Conservation (phyloP, 805 yeast genomes). For the Vanderwaltozyma polyspora region DNA sequence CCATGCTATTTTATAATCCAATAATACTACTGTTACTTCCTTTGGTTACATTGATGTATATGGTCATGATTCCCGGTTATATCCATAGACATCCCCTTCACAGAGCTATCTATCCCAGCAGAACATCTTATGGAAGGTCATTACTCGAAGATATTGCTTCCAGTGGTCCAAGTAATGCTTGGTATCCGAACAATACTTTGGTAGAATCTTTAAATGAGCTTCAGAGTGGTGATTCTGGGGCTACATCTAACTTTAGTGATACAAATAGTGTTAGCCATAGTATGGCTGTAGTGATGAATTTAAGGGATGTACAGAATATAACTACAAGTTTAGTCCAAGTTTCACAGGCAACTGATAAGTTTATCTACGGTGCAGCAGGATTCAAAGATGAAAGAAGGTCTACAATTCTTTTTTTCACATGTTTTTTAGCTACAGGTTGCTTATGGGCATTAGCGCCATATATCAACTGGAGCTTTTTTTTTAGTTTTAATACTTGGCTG, state of each 20-base stretch:
- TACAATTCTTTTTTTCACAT: conserved; percentile 43
- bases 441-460: conserved; percentile 36
- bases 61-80: conserved; percentile 61
- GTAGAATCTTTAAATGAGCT: conserved; percentile 6
- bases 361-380: conserved; percentile 52
- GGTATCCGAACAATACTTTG: conserved; percentile 4
- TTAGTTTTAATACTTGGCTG: conserved; percentile 50
- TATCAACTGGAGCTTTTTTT: conserved; percentile 54
- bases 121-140: conserved; percentile 42
- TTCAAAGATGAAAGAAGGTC: conserved; percentile 60
- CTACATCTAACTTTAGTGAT: neutral
- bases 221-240: conserved; percentile 1
- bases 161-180: conserved; percentile 13
- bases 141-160: conserved; percentile 30
- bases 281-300: conserved; percentile 39
- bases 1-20: conserved; percentile 63
- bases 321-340: conserved; percentile 43
- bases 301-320: conserved; percentile 63
- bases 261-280: conserved; percentile 9
- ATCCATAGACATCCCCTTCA: conserved; percentile 53
- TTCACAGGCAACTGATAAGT: conserved; percentile 41
- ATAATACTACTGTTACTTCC: conserved; percentile 58
- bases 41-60: conserved; percentile 39
- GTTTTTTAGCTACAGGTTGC: conserved; percentile 29
- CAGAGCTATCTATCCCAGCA: conserved; percentile 32